Evolutionary conservation across 2,329 filamentous ascomycete genomes (phyloP), one percentile per base, ranked within the genome.

Genomic region (Pyrenochaeta sp.): DNA sequence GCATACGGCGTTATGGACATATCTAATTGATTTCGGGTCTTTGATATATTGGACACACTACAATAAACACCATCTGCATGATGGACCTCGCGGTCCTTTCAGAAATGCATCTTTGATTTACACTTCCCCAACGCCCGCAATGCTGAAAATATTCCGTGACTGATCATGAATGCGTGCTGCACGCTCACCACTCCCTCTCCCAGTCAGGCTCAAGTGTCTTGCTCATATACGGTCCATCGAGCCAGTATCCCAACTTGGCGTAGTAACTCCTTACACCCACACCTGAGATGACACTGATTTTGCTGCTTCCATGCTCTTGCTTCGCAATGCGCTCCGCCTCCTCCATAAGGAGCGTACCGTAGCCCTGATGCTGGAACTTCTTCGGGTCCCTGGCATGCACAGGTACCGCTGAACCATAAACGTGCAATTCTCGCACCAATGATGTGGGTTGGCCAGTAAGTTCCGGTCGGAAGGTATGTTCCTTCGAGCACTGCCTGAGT

Each of bases 291-390:
- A 99, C 91, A 65, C 90, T 94, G 42, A 99, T 90, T 80, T 99
- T 99, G 48, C 81, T 81, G 60, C 92, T 96, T 5, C 91, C 89
- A 66, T 99, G 94, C 74, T 99, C 94, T 54, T 96, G 88, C 41
- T 90, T 82, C 0, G 95, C 93, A 54, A 99, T 99, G 37, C 92
- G 82, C 75, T 97, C 94, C 0, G 94, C 95, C 74, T 97, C 93
- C 67, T 97, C 93, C 95, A 99, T 99, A 55, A 99, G 68, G 49
- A 99, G 72, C 2, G 94, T 99, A 34, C 94, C 94, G 58, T 96
- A 99, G 0, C 94, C 94, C 69, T 96, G 94, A 74, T 99, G 94
- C 76, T 99, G 94, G 74, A 97, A 97, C 74, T 97, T 97, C 72
- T 89, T 87, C 14, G 93, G 91, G 61, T 99, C 94, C 43, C 95